Evolutionary conservation across 2,329 filamentous ascomycete genomes (phyloP), one percentile per base, ranked within the genome.

Genomic region (Arthrobotrys megalospora): DNA sequence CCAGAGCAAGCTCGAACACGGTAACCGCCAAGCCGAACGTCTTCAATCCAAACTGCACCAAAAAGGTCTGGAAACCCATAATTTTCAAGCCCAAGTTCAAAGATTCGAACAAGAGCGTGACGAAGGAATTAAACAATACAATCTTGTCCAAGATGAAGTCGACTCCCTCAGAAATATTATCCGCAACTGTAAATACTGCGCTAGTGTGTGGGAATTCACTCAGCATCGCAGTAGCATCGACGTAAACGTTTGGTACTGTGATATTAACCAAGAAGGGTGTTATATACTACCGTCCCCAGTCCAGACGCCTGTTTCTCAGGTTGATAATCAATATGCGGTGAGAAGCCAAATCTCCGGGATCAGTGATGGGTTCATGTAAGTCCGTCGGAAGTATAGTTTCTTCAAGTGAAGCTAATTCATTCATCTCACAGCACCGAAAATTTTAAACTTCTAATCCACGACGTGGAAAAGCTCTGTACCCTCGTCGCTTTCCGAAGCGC

Each of bases 381-480:
- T 55, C 6, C 28, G 24, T 7, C 12, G 14, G 19, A 19, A 16
- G 45, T 24, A 7, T 2, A 45, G 2, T 12, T 16, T 45, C 41
- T n/a, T 45, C 19, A 7, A 8, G 24, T 6, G 14, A n/a, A 10
- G 19, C 7, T 21, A 21, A 36, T 38, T 28, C 5, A n/a, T 43
- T 1, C 28, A 28, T 43, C 6, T n/a, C 28, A 38, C 10, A 52
- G 45, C 10, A 12, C 19, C 11, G 24, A 60, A n/a, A 48, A 55
- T 3, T 60, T 69, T 24, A 69, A 36, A 8, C 3, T 3, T n/a
- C 21, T 69, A 12, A 14, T 58, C 10, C 12, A 36, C 24, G 65
- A 60, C 11, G 48, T 69, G 8, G 65, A 69, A 36, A 69, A 47
- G 6, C 52, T 69, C 11, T 69, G 50, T 8, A 69, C 41, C 6